Conservation (phyloP, 768 basidiomycete genomes). For the Grammothele lineata region DNA sequence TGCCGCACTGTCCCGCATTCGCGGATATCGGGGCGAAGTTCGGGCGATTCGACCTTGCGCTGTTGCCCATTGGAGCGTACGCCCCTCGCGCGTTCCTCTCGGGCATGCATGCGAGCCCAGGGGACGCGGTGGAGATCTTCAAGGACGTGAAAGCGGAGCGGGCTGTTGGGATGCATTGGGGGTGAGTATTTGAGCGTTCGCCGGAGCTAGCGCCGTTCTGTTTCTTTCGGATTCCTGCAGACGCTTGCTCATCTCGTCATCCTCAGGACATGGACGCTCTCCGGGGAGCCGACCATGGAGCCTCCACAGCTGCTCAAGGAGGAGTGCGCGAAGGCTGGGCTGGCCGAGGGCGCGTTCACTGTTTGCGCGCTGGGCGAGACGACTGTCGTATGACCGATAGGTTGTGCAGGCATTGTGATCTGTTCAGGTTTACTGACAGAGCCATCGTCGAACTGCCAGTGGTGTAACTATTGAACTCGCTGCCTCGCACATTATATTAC, state of each 20-base stretch:
- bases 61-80: slow-evolving; percentile 75
- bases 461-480: no score
- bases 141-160: slow-evolving; percentile 54
- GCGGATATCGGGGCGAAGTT: slow-evolving; percentile 61
- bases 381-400: slow-evolving; percentile 23
- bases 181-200: no score
- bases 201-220: no score
- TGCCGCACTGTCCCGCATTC: slow-evolving; percentile 68
- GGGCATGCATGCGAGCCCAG: slow-evolving; percentile 60
- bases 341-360: slow-evolving; percentile 52
- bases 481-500: no score
- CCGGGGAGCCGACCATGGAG: slow-evolving; percentile 52
- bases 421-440: no score
- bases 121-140: slow-evolving; percentile 66
- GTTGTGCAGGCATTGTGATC: no score
- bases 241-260: not conserved
- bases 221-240: not conserved
- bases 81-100: slow-evolving; percentile 51
- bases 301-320: slow-evolving; percentile 51
- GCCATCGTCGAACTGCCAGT: no score
- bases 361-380: slow-evolving; percentile 64
- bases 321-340: slow-evolving; percentile 46
- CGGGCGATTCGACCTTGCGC: slow-evolving; percentile 61
- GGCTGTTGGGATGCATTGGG: slow-evolving; percentile 72
- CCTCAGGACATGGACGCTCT: slow-evolving; percentile 48